These are phyloP conservation scores for Dimargaris xerosporica DNA, from an alignment of 192 early-diverging fungal species.

Conservation along the genomic window DNA sequence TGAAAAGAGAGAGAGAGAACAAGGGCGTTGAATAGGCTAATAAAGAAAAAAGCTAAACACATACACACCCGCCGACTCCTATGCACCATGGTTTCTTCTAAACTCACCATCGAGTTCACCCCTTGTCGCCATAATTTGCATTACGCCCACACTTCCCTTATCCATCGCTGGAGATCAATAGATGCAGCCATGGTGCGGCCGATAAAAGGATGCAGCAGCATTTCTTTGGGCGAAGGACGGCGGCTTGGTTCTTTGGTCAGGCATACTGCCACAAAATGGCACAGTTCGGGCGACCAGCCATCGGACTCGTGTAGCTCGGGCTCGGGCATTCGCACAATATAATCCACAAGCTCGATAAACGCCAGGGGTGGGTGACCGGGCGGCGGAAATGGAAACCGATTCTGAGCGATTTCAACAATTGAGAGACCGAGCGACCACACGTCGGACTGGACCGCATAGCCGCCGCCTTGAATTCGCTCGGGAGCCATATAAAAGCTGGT, in stretches of 20 bases:
- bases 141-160: conserved; percentile 48
- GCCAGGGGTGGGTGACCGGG: conserved; percentile 55
- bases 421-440: conserved; percentile 95
- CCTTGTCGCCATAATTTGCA: neutral
- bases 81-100: neutral
- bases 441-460: conserved; percentile 80
- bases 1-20: neutral
- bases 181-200: conserved; percentile 34
- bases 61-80: neutral
- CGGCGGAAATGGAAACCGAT: conserved; percentile 83
- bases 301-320: conserved; percentile 55
- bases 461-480: conserved; percentile 84
- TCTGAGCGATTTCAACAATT: conserved; percentile 84
- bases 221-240: conserved; percentile 44
- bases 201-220: conserved; percentile 62
- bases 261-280: conserved; percentile 32
- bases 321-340: conserved; percentile 79
- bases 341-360: conserved; percentile 86
- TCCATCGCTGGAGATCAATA: conserved; percentile 55
- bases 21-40: neutral
- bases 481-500: conserved; percentile 97
- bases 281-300: conserved; percentile 25
- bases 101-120: neutral
- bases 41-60: neutral
- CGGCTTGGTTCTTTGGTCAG: conserved; percentile 55